phyloP scores from a whole-genome alignment of 2,329 filamentous ascomycete species.

The Chaetomium olivaceum region DNA sequence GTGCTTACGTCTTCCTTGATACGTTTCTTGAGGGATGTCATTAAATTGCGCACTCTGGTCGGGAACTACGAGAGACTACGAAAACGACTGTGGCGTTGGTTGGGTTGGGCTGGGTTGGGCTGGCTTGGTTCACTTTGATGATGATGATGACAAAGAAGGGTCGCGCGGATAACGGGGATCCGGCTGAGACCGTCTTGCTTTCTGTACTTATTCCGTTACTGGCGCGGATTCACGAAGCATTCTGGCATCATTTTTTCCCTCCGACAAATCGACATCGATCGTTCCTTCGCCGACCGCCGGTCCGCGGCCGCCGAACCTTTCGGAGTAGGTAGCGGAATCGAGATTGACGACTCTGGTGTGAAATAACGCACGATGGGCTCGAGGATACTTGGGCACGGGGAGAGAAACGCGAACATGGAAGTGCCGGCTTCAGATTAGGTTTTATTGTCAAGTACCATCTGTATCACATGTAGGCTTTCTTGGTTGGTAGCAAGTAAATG shows the following conservation, averaged over 20 bases:
- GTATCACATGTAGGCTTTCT: constrained; percentile 21
- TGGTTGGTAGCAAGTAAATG: constrained; percentile 14
- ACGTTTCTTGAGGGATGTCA: background rate
- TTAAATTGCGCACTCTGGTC: background rate
- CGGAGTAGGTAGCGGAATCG: background rate
- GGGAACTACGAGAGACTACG: constrained; percentile 27
- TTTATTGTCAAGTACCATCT: constrained; percentile 16
- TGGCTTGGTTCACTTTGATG: constrained; percentile 6
- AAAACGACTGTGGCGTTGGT: constrained; percentile 26
- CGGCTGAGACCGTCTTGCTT: constrained; percentile 8
- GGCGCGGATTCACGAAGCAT: background rate
- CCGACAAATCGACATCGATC: background rate
- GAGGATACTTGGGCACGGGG: background rate
- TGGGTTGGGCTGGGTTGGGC: constrained; percentile 16
- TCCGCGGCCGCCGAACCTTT: background rate
- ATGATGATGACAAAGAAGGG: constrained; percentile 13
- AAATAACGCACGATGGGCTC: background rate
- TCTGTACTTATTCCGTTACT: constrained; percentile 8
- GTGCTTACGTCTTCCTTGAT: background rate
- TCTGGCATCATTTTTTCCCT: background rate
- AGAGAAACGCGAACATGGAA: constrained; percentile 1
- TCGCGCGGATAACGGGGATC: background rate
- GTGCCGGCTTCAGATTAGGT: constrained; percentile 15
- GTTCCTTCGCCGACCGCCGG: background rate
- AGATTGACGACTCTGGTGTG: background rate